These are phyloP conservation scores for Melaleuca quinquenervia DNA, from an alignment of 345 rosid species.

Conservation along the genomic window DNA sequence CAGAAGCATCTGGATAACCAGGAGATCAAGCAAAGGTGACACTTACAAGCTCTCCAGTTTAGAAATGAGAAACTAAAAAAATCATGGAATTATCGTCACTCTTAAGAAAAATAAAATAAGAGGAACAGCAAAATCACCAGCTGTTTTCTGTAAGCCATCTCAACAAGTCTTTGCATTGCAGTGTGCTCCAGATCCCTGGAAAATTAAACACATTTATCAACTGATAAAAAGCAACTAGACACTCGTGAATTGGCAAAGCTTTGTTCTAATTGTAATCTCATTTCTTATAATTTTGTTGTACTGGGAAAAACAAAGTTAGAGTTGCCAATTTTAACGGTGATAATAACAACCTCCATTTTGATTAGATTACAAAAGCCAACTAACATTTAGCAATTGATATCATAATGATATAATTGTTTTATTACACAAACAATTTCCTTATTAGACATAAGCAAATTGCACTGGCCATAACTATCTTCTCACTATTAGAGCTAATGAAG, in stretches of 20 bases:
- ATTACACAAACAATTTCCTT: not conserved
- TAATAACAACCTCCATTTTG: not conserved
- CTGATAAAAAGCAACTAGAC: not conserved
- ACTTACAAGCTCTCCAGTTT: not conserved
- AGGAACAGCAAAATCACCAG: slow-evolving; percentile 15
- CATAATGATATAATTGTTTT: not conserved
- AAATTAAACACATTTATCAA: not conserved
- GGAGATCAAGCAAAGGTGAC: not conserved
- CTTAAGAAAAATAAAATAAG: not conserved
- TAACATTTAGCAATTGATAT: not conserved
- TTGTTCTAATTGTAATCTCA: not conserved
- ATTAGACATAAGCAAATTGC: not conserved
- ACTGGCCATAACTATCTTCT: not conserved
- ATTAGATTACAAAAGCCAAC: not conserved
- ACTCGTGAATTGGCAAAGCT: not conserved
- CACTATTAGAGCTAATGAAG: not conserved
- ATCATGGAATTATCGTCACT: not conserved
- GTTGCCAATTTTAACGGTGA: not conserved
- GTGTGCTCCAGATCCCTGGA: slow-evolving; percentile 35
- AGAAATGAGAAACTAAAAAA: not conserved
- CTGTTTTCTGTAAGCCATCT: slow-evolving; percentile 39
- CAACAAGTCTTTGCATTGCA: slow-evolving; percentile 52
- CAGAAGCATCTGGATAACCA: not conserved
- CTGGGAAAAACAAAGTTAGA: not conserved
- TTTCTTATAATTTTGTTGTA: not conserved